Evolutionary conservation across 1,284 basidiomycete species (phyloP), one percentile per base, ranked within the genome.

Genomic region (Trichosporon sp.): DNA sequence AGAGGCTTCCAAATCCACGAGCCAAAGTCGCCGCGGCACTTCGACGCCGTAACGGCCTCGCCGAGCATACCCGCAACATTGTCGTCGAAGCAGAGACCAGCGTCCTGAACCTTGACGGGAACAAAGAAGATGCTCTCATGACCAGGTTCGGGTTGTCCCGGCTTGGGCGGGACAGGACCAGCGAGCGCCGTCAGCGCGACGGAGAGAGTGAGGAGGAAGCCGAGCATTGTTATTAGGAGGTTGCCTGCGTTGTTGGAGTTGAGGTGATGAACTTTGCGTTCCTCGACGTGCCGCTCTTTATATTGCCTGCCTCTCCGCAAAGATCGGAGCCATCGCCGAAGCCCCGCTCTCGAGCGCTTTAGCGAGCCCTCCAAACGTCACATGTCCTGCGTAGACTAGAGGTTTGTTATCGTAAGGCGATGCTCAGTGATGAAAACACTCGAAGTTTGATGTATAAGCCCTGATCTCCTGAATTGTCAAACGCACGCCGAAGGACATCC

Each of bases 41-140:
- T 29, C 5, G 29, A n/a, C 27, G 29, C 27, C 18, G 8, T 8
- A 2, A 60, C 27, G 27, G 56, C 15, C 21, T 60, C 29, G 56
- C 56, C 56, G 56, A 25, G 18, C 13, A 18, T 18, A 12, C 56
- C 56, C 29, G 29, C 29, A 18, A 32, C 56, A 18, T 25, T 15
- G 56, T 60, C 56, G 56, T 60, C 56, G 29, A 60, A n/a, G 31
- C 56, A 60, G 31, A 60, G 29, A 3, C 23, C 23, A 29, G 56
- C 29, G 29, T 32, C 56, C 56, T 31, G 56, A 15, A 60, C 27
- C 27, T 60, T 60, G 56, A 60, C 56, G 56, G 56, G 56, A 31
- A 60, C 56, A n/a, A 60, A 60, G 56, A 60, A 60, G 56, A 60
- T 32, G 56, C 29, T 60, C 56, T 60, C 56, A 12, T 31, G 56